Conservation (phyloP, 2,329 filamentous ascomycete genomes). For the Scedosporium apiospermum region DNA sequence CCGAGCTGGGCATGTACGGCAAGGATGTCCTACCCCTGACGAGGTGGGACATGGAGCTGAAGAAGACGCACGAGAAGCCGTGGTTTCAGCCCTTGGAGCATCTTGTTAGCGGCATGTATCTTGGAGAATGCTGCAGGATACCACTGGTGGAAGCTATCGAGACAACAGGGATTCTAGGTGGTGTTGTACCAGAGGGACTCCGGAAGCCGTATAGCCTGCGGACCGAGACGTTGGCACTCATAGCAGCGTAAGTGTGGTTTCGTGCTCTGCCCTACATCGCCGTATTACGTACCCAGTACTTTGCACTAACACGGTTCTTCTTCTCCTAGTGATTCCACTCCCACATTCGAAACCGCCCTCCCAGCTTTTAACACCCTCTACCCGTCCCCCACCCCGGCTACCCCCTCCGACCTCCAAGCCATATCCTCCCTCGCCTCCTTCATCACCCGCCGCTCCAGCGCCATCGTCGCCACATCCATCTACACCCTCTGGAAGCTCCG, state of each 20-base stretch:
- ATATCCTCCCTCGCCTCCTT: constrained; percentile 43
- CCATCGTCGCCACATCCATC: constrained; percentile 48
- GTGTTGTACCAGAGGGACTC: constrained; percentile 45
- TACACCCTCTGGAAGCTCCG: constrained; percentile 51
- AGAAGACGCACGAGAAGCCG: constrained; percentile 41
- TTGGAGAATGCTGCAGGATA: constrained; percentile 55
- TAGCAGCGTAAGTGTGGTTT: constrained; percentile 40
- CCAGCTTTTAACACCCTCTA: constrained; percentile 39
- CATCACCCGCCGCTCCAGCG: constrained; percentile 48
- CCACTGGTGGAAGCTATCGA: constrained; percentile 49
- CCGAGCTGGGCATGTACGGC: constrained; percentile 59
- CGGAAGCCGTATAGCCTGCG: constrained; percentile 45
- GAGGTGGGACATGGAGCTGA: constrained; percentile 48
- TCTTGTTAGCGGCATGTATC: constrained; percentile 55
- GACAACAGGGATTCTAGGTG: constrained; percentile 44
- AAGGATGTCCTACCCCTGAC: constrained; percentile 48
- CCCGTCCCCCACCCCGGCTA: constrained; percentile 32
- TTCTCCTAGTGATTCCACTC: constrained; percentile 30
- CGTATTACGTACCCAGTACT: not conserved
- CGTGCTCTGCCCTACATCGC: not conserved
- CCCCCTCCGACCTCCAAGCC: constrained; percentile 36
- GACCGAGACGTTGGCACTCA: constrained; percentile 49
- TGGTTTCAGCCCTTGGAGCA: constrained; percentile 55
- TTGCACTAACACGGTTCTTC: constrained; percentile 12
- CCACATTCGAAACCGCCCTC: constrained; percentile 32